Evolutionary conservation across 2,329 filamentous ascomycete species (phyloP), one percentile per base, ranked within the genome.

Genomic region (Dactylellina sp.): DNA sequence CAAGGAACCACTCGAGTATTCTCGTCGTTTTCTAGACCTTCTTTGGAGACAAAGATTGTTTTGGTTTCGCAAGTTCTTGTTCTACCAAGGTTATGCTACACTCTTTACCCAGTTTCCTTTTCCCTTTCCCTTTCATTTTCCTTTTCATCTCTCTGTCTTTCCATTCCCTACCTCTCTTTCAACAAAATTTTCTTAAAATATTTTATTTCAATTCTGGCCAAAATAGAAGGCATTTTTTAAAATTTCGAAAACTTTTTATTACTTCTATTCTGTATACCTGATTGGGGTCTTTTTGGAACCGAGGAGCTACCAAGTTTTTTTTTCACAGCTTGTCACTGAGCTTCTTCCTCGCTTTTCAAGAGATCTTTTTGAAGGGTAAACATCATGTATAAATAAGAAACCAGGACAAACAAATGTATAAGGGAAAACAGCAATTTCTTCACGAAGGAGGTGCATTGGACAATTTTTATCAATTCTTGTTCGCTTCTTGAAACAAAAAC

Each of bases 301-400:
- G 42, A 47, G 56, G 35, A 56, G 35, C 28, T 56, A 44, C 42
- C 40, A 49, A 32, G 55, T 50, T 16, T 40, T 42, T 56, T n/a
- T 11, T 52, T 57, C 16, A 6, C 46, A 25, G n/a, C 16, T 42
- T 39, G 50, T 20, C 42, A 20, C 40, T 12, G 11, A 25, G 28
- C 52, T 57, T 39, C 44, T 40, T 22, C 14, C 40, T 53, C 46
- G 47, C 35, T 40, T 20, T 61, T 46, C 47, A 28, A 16, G 49
- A 28, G 42, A 16, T 47, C 49, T 47, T 28, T 24, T 20, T n/a
- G 18, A 25, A 40, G 14, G 56, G 70, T 53, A 68, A 68, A 68
- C 53, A 74, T 65, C 70, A 74, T 74, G 70, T 74, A 74, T 74
- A 74, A 74, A 74, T 74, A 74, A 65, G 46, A 53, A 65, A 74